Conservation (phyloP, 805 yeast genomes). For the Ogataea kodamae region DNA sequence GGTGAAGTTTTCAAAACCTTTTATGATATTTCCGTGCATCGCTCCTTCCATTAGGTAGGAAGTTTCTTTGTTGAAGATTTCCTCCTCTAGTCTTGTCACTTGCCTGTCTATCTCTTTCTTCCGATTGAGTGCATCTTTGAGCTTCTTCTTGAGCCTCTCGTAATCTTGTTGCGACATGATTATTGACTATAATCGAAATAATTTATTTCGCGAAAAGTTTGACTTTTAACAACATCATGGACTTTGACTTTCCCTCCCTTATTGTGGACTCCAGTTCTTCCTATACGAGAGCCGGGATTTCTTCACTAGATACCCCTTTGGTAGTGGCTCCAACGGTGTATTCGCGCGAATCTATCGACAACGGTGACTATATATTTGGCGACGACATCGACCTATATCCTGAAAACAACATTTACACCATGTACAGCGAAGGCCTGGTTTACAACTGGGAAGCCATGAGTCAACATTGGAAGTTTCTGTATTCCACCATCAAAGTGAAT, state of each 20-base stretch:
- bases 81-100: slow-evolving; percentile 65
- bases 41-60: slow-evolving; percentile 69
- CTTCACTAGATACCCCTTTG: slow-evolving; percentile 60
- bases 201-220: slow-evolving; percentile 7
- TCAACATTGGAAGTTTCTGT: slow-evolving; percentile 66
- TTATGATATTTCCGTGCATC: slow-evolving; percentile 75
- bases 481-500: slow-evolving; percentile 47
- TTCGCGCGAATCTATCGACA: slow-evolving; percentile 33
- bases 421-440: slow-evolving; percentile 59
- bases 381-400: slow-evolving; percentile 43
- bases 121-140: slow-evolving; percentile 57
- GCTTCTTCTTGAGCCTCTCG: slow-evolving; percentile 60
- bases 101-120: slow-evolving; percentile 65
- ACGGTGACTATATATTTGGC: slow-evolving; percentile 31
- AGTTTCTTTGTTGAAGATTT: slow-evolving; percentile 73
- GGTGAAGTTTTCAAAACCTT: slow-evolving; percentile 82
- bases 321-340: slow-evolving; percentile 56
- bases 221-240: slow-evolving; percentile 23
- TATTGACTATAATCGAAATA: background rate
- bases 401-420: slow-evolving; percentile 50
- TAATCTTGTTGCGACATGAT: slow-evolving; percentile 43
- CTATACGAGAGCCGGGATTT: slow-evolving; percentile 66
- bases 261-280: slow-evolving; percentile 68
- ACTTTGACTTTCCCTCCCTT: slow-evolving; percentile 49
- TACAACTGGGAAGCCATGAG: slow-evolving; percentile 73